A percentile compares a stretch with the other conserved stretches of the same genome.
phyloP scores from a whole-genome alignment of 768 basidiomycete species.

The Tremella yokohamensis region DNA sequence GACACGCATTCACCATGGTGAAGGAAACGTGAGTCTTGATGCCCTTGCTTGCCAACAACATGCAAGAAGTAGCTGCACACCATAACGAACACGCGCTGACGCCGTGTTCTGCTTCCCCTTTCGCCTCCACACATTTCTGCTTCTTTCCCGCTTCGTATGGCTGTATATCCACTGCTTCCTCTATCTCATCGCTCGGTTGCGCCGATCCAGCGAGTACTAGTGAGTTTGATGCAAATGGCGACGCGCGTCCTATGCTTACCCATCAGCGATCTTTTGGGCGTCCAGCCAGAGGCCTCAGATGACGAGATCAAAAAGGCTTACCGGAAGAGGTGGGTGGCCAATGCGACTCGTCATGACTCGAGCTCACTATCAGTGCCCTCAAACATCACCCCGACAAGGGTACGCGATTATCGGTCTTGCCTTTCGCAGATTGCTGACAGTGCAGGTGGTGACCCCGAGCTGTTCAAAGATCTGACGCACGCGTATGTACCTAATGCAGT shows the following conservation, averaged over 20 bases:
- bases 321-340: constrained; percentile 77
- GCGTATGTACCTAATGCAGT: constrained; percentile 5
- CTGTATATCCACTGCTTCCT: not conserved
- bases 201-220: constrained; percentile 45
- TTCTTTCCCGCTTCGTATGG: not conserved
- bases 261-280: constrained; percentile 78
- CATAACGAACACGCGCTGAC: not conserved
- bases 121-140: not conserved
- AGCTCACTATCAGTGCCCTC: constrained; percentile 19
- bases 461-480: constrained; percentile 85
- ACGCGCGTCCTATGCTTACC: constrained; percentile 4
- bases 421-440: constrained; percentile 1
- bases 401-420: not conserved
- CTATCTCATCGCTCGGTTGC: not conserved
- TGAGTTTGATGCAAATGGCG: constrained; percentile 12
- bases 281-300: constrained; percentile 71
- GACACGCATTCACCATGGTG: constrained; percentile 9
- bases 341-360: not conserved
- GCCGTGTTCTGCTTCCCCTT: constrained; percentile 11
- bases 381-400: constrained; percentile 31
- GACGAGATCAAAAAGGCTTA: constrained; percentile 83
- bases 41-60: not conserved
- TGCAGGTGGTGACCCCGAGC: constrained; percentile 82
- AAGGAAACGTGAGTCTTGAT: constrained; percentile 20
- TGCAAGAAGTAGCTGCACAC: not conserved